These are phyloP conservation scores for Calonectria hongkongensis DNA, from an alignment of 2,329 filamentous ascomycete genomes.

Conservation along the genomic window DNA sequence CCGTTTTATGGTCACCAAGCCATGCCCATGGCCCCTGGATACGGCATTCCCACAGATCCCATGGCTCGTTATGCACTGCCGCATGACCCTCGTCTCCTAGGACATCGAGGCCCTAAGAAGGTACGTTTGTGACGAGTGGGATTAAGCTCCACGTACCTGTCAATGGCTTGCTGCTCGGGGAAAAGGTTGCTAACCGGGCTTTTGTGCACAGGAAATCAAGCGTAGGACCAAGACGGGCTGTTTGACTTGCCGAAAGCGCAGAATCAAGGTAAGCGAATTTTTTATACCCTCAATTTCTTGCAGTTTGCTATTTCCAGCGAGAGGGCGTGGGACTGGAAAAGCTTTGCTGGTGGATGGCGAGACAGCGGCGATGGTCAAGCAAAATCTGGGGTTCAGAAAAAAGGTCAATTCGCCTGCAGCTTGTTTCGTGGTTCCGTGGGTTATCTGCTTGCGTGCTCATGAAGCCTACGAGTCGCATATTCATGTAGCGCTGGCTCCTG, in stretches of 20 bases:
- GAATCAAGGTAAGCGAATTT: constrained; percentile 74
- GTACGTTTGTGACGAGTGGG: constrained; percentile 60
- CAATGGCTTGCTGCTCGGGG: constrained; percentile 14
- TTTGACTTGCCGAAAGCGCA: constrained; percentile 76
- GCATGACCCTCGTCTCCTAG: constrained; percentile 69
- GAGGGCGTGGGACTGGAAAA: constrained; percentile 40
- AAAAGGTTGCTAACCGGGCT: constrained; percentile 41
- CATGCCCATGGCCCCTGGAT: constrained; percentile 59
- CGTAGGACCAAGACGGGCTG: constrained; percentile 79
- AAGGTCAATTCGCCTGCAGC: constrained; percentile 45
- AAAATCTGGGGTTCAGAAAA: constrained; percentile 42
- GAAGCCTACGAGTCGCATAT: constrained; percentile 47
- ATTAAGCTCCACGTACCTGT: constrained; percentile 14
- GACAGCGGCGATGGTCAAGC: constrained; percentile 38
- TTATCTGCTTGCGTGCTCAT: constrained; percentile 43
- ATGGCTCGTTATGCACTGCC: constrained; percentile 68
- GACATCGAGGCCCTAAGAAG: constrained; percentile 74
- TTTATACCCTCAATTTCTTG: constrained; percentile 45
- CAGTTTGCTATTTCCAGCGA: constrained; percentile 34
- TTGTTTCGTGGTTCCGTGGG: constrained; percentile 46
- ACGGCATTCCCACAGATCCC: constrained; percentile 67
- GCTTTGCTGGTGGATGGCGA: constrained; percentile 39
- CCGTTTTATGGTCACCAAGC: constrained; percentile 66
- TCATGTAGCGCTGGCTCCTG: constrained; percentile 50
- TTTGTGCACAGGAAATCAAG: constrained; percentile 73